Evolutionary conservation across 306 rosid species (phyloP).

Genomic region (Lathyrus sativus): DNA sequence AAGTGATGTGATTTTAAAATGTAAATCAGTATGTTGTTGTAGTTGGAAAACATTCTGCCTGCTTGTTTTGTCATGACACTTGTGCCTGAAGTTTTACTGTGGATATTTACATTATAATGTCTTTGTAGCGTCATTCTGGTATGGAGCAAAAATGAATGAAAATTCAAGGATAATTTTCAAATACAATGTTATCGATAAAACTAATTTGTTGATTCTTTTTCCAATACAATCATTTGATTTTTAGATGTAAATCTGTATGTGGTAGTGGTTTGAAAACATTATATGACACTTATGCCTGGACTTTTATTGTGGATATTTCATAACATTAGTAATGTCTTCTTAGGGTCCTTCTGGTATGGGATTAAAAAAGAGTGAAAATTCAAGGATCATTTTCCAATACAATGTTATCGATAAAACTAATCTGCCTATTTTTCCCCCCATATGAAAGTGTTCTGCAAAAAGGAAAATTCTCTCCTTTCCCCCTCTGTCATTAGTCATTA

Average conservation of each 20-base stretch:
- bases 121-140: constrained; percentile 8
- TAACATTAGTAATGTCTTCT: constrained; percentile 23
- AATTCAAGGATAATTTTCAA: constrained; percentile 5
- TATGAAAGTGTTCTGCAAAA: constrained; percentile 3
- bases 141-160: constrained; percentile 16
- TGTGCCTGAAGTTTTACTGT: constrained; percentile 12
- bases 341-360: constrained; percentile 5
- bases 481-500: background rate
- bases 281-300: constrained; percentile 16
- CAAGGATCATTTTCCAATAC: constrained; percentile 11
- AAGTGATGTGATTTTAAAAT: background rate
- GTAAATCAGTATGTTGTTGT: constrained; percentile 2
- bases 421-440: background rate
- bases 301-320: constrained; percentile 15
- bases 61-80: constrained; percentile 30
- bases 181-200: constrained; percentile 15
- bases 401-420: constrained; percentile 10
- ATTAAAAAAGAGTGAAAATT: constrained; percentile 11
- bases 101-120: constrained; percentile 18
- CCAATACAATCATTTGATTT: background rate
- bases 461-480: background rate
- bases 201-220: background rate
- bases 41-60: constrained; percentile 22
- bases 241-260: constrained; percentile 4
- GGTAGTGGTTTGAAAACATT: constrained; percentile 13